Evolutionary conservation across 1,284 basidiomycete genomes (phyloP).

Genomic region (Ustilago sp.): DNA sequence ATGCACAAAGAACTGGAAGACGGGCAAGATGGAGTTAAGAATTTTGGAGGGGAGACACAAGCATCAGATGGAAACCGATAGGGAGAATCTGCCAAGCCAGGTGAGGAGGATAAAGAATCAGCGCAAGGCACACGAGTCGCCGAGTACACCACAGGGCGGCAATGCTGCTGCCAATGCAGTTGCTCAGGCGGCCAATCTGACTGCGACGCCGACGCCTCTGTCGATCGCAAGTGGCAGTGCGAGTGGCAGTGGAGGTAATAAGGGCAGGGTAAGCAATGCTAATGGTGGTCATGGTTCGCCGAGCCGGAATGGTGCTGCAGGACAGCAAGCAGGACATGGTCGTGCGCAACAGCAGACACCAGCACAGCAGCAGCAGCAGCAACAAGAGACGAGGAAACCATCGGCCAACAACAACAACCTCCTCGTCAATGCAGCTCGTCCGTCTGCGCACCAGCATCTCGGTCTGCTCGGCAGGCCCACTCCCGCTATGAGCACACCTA

Average conservation of each 20-base stretch:
- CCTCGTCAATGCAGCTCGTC: slow-evolving; percentile 26
- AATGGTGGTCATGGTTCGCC: slow-evolving; percentile 6
- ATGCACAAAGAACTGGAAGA: slow-evolving; percentile 55
- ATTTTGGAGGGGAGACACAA: slow-evolving; percentile 50
- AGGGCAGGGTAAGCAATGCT: slow-evolving; percentile 5
- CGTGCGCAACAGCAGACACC: slow-evolving; percentile 6
- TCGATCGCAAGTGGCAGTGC: neutral
- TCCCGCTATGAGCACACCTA: slow-evolving; percentile 14
- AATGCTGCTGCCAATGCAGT: slow-evolving; percentile 43
- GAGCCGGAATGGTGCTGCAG: slow-evolving; percentile 11
- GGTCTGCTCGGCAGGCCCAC: slow-evolving; percentile 22
- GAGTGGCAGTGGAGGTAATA: neutral
- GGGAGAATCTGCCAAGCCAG: slow-evolving; percentile 44
- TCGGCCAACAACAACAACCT: slow-evolving; percentile 12
- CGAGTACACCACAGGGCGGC: slow-evolving; percentile 20
- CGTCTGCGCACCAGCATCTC: slow-evolving; percentile 35
- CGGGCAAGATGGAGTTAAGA: slow-evolving; percentile 51
- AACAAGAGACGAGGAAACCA: slow-evolving; percentile 6
- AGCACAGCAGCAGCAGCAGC: slow-evolving; percentile 14
- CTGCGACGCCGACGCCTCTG: slow-evolving; percentile 21
- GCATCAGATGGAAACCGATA: slow-evolving; percentile 51
- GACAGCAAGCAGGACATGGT: neutral
- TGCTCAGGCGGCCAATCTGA: slow-evolving; percentile 40
- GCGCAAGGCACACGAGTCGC: slow-evolving; percentile 27
- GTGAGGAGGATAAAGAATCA: slow-evolving; percentile 42